phyloP scores from a whole-genome alignment of 192 early-diverging fungal genomes.

The Coemansia sp. region DNA sequence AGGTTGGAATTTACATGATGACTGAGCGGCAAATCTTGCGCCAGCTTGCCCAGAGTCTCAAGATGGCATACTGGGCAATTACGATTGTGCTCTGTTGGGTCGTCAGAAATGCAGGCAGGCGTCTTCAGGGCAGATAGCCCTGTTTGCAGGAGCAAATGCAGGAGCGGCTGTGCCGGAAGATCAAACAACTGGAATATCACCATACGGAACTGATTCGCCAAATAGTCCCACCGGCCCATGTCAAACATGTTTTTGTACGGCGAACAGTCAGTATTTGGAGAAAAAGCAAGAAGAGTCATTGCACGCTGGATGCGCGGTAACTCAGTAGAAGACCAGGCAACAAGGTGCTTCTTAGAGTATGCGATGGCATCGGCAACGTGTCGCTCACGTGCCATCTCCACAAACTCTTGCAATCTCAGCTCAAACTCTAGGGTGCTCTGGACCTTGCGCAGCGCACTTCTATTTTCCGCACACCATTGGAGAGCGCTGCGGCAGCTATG shows the following conservation, averaged over 20 bases:
- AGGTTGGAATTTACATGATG: slow-evolving; percentile 96
- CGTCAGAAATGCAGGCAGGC: slow-evolving; percentile 67
- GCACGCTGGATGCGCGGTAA: slow-evolving; percentile 83
- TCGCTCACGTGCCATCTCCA: slow-evolving; percentile 77
- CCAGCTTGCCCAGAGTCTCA: slow-evolving; percentile 82
- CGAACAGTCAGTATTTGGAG: slow-evolving; percentile 71
- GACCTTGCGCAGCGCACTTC: slow-evolving; percentile 82
- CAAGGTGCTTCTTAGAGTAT: slow-evolving; percentile 86
- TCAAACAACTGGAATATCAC: slow-evolving; percentile 89
- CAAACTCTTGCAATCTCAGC: slow-evolving; percentile 90
- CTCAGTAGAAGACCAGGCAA: slow-evolving; percentile 74
- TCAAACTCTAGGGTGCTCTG: slow-evolving; percentile 97
- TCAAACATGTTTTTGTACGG: slow-evolving; percentile 71
- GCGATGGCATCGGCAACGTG: slow-evolving; percentile 73
- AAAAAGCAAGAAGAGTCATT: slow-evolving; percentile 88
- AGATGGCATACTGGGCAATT: slow-evolving; percentile 95
- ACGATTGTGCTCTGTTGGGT: slow-evolving; percentile 75
- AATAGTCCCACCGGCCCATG: slow-evolving; percentile 68
- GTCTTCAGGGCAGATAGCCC: slow-evolving; percentile 96
- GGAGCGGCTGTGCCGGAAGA: slow-evolving; percentile 81
- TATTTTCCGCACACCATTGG: slow-evolving; percentile 95
- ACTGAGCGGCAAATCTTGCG: slow-evolving; percentile 81
- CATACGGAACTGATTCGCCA: slow-evolving; percentile 78
- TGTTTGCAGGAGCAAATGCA: slow-evolving; percentile 91
- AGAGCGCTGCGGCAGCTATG: slow-evolving; percentile 87